phyloP scores from a whole-genome alignment of 1,284 basidiomycete species.

The Malassezia dermatis region DNA sequence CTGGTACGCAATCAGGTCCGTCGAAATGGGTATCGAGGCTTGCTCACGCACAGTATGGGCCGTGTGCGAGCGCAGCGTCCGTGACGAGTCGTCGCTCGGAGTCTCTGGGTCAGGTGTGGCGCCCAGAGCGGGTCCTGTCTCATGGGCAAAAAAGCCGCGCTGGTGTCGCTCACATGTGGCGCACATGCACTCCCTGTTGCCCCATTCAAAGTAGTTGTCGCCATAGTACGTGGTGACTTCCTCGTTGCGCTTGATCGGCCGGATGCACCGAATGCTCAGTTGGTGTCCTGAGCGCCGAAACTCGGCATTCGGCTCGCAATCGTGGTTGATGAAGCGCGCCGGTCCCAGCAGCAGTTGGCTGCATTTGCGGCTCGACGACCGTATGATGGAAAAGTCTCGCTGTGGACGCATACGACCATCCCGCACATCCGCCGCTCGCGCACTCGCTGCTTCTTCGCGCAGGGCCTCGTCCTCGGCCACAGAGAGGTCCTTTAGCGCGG shows the following conservation, averaged over 20 bases:
- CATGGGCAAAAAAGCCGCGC: slow-evolving; percentile 53
- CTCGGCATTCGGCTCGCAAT: slow-evolving; percentile 79
- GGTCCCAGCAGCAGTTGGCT: slow-evolving; percentile 84
- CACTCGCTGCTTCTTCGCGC: slow-evolving; percentile 62
- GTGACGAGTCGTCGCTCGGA: slow-evolving; percentile 14
- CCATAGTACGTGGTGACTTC: slow-evolving; percentile 60
- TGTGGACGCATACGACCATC: slow-evolving; percentile 56
- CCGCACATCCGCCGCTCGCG: slow-evolving; percentile 25
- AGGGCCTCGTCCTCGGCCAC: slow-evolving; percentile 47
- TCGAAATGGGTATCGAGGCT: not conserved
- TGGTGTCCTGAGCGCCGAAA: slow-evolving; percentile 74
- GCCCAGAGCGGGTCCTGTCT: not conserved
- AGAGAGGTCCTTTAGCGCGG: slow-evolving; percentile 46
- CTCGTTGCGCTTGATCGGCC: slow-evolving; percentile 67
- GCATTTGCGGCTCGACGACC: slow-evolving; percentile 77
- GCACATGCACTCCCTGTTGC: slow-evolving; percentile 76
- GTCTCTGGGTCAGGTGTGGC: not conserved
- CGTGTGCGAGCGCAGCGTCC: slow-evolving; percentile 11
- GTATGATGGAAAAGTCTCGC: slow-evolving; percentile 80
- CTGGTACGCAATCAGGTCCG: slow-evolving; percentile 14
- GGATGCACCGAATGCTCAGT: slow-evolving; percentile 75
- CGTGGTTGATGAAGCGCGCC: slow-evolving; percentile 89
- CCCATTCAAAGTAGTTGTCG: slow-evolving; percentile 61
- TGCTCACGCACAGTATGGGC: not conserved
- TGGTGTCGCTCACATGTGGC: slow-evolving; percentile 72